Base-by-base conservation (phyloP, 73 alveolate genomes). In the Symbiodinium natans region DNA sequence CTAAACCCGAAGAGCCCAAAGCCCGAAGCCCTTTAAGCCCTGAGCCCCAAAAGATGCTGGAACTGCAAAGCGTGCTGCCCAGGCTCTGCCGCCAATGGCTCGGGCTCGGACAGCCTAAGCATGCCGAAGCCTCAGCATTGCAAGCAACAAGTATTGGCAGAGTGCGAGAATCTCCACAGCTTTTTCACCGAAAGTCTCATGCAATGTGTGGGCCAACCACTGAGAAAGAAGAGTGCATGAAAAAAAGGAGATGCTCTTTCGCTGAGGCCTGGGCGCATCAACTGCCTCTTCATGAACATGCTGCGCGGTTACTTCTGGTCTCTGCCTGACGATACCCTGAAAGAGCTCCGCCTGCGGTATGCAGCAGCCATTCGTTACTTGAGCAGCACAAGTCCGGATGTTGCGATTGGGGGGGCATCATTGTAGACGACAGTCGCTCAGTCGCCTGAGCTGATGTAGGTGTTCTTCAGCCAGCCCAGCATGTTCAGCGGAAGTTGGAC, bases 241-340 rank as follows among this genome's bases (percentile, higher is more conserved):
- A n/a, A n/a, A n/a, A n/a, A n/a, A n/a, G n/a, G n/a, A n/a, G n/a
- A n/a, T n/a, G n/a, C n/a, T 21, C 19, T 29, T 63, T 19, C 33
- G n/a, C 40, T 48, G 33, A 88, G 95, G 95, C 95, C 95, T 8
- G 75, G 98, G 39, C 98, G 98, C 68, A 74, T 92, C 82, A 92
- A 92, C 90, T 92, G 98, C 40, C 90, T 71, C 56, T 92, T 92
- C 82, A 92, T 92, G 90, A 92, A 92, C 89, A 92, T 92, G 98
- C 89, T 92, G 54, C 88, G 98, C 11, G 98, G 98, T 41, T 92
- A 92, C 89, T 71, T 92, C 52, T 92, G 98, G 98, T 73, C 98
- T 34, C 11, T 92, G 89, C 98, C 98, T 0, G 82, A 92, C 31
- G 90, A 92, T 15, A 33, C 52, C 40, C 82, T 73, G 83, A 40